Percentiles rank a stretch among this genome's conserved stretches.
These are phyloP conservation scores for Comarum palustre DNA, from an alignment of 306 rosid genomes.

Conservation along the genomic window DNA sequence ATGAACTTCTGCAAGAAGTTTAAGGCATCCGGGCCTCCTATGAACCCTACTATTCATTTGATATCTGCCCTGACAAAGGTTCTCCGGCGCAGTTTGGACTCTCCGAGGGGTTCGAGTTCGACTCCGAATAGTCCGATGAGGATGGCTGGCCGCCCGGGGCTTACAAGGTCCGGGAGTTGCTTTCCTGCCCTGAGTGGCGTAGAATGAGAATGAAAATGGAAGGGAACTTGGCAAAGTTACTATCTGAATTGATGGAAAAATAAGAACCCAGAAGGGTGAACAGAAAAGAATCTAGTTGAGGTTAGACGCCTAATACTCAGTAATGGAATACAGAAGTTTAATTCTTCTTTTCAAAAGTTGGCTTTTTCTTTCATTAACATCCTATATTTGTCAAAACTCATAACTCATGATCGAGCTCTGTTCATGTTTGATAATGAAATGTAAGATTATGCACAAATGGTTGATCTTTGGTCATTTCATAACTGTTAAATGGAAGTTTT, in stretches of 20 bases:
- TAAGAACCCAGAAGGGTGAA: constrained; percentile 25
- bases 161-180: constrained; percentile 71
- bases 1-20: constrained; percentile 74
- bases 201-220: constrained; percentile 7
- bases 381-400: background rate
- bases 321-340: constrained; percentile 29
- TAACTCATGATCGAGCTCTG: background rate
- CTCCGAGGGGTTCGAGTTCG: constrained; percentile 61
- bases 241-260: constrained; percentile 32
- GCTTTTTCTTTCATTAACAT: background rate
- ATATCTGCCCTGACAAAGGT: constrained; percentile 85
- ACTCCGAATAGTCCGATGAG: constrained; percentile 57
- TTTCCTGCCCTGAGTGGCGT: constrained; percentile 58
- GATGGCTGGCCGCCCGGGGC: constrained; percentile 33
- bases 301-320: constrained; percentile 16
- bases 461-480: background rate
- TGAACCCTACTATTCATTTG: constrained; percentile 65
- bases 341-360: background rate
- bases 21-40: constrained; percentile 64
- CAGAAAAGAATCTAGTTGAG: constrained; percentile 12
- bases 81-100: constrained; percentile 72
- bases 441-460: background rate
- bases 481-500: too few species aligned
- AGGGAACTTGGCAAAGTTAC: constrained; percentile 15
- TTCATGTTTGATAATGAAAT: background rate